Evolutionary conservation across 306 rosid genomes (phyloP).

Genomic region (Senna tora): DNA sequence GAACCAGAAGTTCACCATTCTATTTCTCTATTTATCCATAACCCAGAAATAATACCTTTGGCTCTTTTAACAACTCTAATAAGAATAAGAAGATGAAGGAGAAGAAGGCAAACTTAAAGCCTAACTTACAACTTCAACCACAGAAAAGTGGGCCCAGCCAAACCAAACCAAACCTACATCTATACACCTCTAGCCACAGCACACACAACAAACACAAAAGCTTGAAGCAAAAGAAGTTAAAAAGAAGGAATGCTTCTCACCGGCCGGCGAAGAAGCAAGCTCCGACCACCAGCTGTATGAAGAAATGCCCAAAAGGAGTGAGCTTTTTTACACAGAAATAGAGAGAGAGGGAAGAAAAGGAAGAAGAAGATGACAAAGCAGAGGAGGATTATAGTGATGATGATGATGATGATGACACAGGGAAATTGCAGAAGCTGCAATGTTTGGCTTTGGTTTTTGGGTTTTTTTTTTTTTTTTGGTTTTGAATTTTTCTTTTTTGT

Average conservation of each 20-base stretch:
- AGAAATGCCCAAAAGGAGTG: neutral
- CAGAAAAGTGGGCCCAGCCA: conserved; percentile 4
- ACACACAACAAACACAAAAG: neutral
- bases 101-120: conserved; percentile 18
- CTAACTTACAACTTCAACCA: neutral
- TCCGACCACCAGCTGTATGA: conserved; percentile 6
- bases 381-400: neutral
- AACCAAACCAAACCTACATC: neutral
- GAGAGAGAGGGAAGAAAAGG: too few relatives aligned
- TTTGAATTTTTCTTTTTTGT: neutral
- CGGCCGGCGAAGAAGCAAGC: conserved; percentile 3
- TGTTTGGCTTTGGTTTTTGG: neutral
- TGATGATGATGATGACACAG: neutral
- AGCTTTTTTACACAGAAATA: neutral
- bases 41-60: neutral
- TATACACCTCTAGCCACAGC: neutral
- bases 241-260: neutral
- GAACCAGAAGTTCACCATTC: neutral
- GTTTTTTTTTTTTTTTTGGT: neutral
- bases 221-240: neutral
- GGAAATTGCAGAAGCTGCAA: conserved; percentile 28
- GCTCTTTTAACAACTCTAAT: neutral
- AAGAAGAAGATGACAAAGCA: too few relatives aligned
- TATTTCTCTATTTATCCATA: neutral
- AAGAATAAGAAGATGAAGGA: neutral